Evolutionary conservation across 495 filamentous ascomycete genomes (phyloP), one percentile per base, ranked within the genome.

Genomic region (Podospora australis): DNA sequence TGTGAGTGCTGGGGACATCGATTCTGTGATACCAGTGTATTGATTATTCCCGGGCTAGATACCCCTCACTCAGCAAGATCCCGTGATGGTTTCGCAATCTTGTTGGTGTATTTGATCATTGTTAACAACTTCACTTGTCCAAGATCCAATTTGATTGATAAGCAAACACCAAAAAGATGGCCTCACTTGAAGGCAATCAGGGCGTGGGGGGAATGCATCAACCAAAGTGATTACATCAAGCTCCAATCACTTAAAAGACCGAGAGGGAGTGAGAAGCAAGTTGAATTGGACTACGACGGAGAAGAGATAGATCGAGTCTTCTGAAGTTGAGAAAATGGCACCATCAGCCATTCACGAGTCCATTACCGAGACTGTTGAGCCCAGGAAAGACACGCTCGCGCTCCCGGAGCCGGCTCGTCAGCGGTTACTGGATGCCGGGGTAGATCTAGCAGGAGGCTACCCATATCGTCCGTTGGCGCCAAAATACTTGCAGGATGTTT

Each of bases 381-480:
- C 75, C 10, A 74, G 67, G 44, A 87, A 84, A 59, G 78, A 85
- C 48, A 80, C 70, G 0, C 71, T 86, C 0, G 68, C 64, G 5
- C 68, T 87, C 14, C 82, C 82, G 8, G 63, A 62, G 13, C 48
- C 73, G 9, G 69, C 79, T 2, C 70, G 74, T 16, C 65, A 67
- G 29, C 75, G 82, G 9, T 70, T 86, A 5, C 77, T 79, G 45
- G 82, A 80, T 42, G 78, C 79, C 0, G 81, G 78, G 1, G 74
- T 86, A 44, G 80, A 86, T 54, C 68, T 85, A 9, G 78, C 78
- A 2, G 63, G 74, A 0, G 82, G 82, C 1, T 86, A 87, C 49
- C 82, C 83, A 0, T 84, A 85, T 50, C 77, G 82, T 3, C 83
- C 81, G 3, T 70, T 76, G 2, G 74, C 73, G 47, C 83, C 83